A percentile compares a stretch with the other conserved stretches of the same genome.
phyloP scores from a whole-genome alignment of 2,329 filamentous ascomycete species.

The Aspergillus sp. region DNA sequence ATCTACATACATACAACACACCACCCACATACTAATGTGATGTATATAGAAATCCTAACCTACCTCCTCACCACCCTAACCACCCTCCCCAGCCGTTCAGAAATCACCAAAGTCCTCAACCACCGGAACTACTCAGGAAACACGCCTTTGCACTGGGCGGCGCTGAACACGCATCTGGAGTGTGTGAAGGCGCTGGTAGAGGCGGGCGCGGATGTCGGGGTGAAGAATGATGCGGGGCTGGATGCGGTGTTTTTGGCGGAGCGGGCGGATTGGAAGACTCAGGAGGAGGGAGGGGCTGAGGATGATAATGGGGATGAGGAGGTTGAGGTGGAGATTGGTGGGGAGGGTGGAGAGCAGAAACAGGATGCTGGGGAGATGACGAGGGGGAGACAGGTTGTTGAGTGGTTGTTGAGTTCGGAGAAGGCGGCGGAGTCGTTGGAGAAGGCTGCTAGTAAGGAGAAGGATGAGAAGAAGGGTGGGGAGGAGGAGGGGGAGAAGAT shows the following conservation, averaged over 20 bases:
- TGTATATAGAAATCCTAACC: slow-evolving; percentile 48
- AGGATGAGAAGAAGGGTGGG: slow-evolving; percentile 23
- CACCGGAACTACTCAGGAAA: slow-evolving; percentile 78
- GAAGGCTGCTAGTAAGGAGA: slow-evolving; percentile 25
- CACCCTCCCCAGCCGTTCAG: slow-evolving; percentile 2
- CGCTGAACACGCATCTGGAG: slow-evolving; percentile 81
- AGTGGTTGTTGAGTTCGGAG: slow-evolving; percentile 45
- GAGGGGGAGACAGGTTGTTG: slow-evolving; percentile 43
- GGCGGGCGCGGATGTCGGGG: slow-evolving; percentile 72
- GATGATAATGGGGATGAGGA: slow-evolving; percentile 23
- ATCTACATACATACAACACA: too few relatives aligned
- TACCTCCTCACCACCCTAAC: slow-evolving; percentile 48
- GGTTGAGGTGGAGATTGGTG: slow-evolving; percentile 12
- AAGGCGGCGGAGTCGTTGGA: slow-evolving; percentile 36
- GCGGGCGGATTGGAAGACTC: slow-evolving; percentile 66
- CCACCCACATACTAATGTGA: background rate
- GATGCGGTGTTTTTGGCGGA: slow-evolving; percentile 75
- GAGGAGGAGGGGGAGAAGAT: slow-evolving; percentile 15
- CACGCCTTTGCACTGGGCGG: slow-evolving; percentile 91
- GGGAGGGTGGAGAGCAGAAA: background rate
- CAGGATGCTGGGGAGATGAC: slow-evolving; percentile 28
- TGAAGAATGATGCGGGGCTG: slow-evolving; percentile 82
- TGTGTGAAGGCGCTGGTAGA: slow-evolving; percentile 76
- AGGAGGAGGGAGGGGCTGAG: slow-evolving; percentile 36
- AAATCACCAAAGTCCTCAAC: slow-evolving; percentile 38